Conservation (phyloP, 1,139 yeast genomes). For the Sugiyamaella grinbergsii region DNA sequence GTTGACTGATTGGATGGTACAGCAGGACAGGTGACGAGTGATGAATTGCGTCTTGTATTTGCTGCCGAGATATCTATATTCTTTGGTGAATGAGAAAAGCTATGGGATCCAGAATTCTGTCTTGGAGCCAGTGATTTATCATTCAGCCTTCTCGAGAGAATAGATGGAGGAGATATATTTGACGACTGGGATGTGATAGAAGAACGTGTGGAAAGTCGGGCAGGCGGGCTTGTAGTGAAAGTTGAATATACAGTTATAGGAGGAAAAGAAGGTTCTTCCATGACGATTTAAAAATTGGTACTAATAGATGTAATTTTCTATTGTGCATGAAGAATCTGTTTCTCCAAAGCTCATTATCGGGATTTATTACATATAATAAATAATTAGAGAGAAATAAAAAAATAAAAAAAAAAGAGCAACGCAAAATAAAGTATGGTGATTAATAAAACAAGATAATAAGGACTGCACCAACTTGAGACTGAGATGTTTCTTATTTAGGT, state of each 20-base stretch:
- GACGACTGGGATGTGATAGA: too few relatives aligned
- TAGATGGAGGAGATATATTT: not conserved
- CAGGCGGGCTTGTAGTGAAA: too few relatives aligned
- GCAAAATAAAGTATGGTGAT: conserved; percentile 1
- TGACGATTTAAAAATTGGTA: too few relatives aligned
- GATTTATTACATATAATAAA: conserved; percentile 8
- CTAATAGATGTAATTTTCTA: too few relatives aligned
- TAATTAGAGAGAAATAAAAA: too few relatives aligned
- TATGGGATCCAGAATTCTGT: conserved; percentile 10
- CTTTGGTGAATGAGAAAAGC: conserved; percentile 9
- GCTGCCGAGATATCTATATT: conserved; percentile 5
- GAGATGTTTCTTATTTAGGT: too few relatives aligned
- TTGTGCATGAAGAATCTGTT: not conserved
- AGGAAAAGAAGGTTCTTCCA: not conserved
- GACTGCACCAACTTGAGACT: too few relatives aligned
- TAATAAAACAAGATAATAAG: conserved; percentile 4
- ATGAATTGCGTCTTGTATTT: conserved; percentile 6
- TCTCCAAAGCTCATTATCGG: not conserved
- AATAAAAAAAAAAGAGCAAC: conserved; percentile 5
- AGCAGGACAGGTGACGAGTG: conserved; percentile 11
- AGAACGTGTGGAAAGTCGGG: too few relatives aligned
- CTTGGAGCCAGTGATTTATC: not conserved
- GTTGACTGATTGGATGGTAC: not conserved
- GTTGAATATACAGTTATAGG: not conserved
- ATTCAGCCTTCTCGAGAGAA: not conserved